Evolutionary conservation across 1,284 basidiomycete genomes (phyloP).

Genomic region (Ustilago loliicola): DNA sequence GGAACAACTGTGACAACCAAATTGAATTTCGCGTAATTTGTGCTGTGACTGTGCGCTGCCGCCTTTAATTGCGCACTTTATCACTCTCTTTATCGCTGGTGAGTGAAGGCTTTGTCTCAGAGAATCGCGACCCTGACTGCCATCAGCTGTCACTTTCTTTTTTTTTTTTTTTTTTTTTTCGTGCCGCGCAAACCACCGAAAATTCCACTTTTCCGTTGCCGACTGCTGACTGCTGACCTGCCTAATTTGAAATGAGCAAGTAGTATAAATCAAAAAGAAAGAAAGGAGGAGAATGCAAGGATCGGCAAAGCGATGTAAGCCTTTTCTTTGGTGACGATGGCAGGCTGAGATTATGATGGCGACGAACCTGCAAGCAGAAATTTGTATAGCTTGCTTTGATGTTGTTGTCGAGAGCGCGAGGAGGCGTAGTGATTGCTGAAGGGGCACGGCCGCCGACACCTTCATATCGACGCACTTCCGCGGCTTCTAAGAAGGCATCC

Average conservation of each 20-base stretch:
- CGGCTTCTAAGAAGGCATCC: background rate
- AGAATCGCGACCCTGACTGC: constrained; percentile 2
- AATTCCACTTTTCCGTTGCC: background rate
- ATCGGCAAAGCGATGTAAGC: background rate
- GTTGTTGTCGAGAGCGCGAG: too few relatives aligned
- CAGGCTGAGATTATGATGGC: background rate
- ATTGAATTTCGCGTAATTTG: constrained; percentile 4
- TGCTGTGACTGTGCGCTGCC: background rate
- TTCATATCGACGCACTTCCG: background rate
- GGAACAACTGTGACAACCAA: background rate
- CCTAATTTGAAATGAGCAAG: background rate
- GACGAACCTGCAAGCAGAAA: background rate
- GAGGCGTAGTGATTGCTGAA: background rate
- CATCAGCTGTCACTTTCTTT: background rate
- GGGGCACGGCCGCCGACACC: background rate
- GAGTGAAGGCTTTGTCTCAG: constrained; percentile 3
- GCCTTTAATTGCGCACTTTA: background rate
- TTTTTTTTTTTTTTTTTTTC: background rate
- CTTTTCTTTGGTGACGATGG: background rate
- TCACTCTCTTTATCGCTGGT: too few relatives aligned
- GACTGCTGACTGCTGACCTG: constrained; percentile 6
- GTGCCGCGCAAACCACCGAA: constrained; percentile 3
- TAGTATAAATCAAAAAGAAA: background rate
- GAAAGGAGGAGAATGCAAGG: background rate
- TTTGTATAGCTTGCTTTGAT: too few relatives aligned